Evolutionary conservation across 108 stramenopile genomes (phyloP).

Genomic region (Hondaea fermentalgiana): DNA sequence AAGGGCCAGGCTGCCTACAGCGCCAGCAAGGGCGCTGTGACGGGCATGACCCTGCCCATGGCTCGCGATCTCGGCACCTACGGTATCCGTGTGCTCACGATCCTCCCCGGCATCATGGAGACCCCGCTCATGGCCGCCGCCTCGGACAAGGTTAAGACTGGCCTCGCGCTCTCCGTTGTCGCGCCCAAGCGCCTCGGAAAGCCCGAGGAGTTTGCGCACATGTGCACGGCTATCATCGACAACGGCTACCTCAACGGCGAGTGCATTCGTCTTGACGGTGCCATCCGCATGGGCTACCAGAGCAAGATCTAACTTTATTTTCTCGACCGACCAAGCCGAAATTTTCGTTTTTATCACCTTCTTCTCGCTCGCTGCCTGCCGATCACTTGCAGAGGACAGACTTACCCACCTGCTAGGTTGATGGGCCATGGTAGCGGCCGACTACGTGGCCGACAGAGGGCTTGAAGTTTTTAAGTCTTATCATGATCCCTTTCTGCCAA

Average conservation of each 20-base stretch:
- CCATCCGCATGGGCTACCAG: conserved; percentile 37
- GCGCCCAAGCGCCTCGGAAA: conserved; percentile 59
- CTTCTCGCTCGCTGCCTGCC: too few species aligned
- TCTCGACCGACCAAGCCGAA: too few species aligned
- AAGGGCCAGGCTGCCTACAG: conserved; percentile 82
- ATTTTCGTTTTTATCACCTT: too few species aligned
- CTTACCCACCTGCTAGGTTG: too few species aligned
- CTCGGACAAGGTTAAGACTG: conserved; percentile 64
- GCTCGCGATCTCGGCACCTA: conserved; percentile 73
- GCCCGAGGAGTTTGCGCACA: conserved; percentile 44
- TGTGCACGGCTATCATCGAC: conserved; percentile 40
- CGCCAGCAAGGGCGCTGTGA: conserved; percentile 80
- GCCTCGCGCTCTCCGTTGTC: conserved; percentile 70
- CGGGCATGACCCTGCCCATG: conserved; percentile 69
- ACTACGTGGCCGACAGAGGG: too few species aligned
- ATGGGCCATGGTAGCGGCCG: too few species aligned
- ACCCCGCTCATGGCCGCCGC: conserved; percentile 80
- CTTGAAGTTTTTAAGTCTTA: too few species aligned
- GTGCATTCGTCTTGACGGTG: conserved; percentile 48
- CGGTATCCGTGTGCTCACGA: conserved; percentile 77
- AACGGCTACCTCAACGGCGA: conserved; percentile 56
- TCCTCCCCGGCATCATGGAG: conserved; percentile 82
- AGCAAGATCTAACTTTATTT: background rate
- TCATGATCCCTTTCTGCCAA: too few species aligned
- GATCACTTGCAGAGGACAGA: too few species aligned